Conservation (phyloP, 2,329 filamentous ascomycete species). For the Fusarium sp. region DNA sequence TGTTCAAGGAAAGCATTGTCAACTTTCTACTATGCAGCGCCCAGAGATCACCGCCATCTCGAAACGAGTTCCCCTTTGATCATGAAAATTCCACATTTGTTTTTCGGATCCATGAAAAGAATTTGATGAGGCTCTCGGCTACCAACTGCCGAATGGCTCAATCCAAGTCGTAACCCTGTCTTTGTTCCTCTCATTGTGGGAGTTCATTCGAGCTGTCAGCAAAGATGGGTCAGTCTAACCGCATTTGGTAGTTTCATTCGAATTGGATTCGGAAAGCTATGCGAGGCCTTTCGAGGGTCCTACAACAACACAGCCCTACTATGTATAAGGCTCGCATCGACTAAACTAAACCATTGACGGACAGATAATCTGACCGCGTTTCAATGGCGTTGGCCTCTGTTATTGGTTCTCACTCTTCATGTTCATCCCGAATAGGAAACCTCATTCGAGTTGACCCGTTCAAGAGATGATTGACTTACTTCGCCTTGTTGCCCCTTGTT, state of each 20-base stretch:
- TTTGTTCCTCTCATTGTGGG: not conserved
- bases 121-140: not conserved
- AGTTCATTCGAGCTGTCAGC: slow-evolving; percentile 21
- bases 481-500: not conserved
- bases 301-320: slow-evolving; percentile 35
- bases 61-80: not conserved
- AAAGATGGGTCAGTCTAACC: slow-evolving; percentile 1
- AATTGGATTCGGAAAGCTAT: slow-evolving; percentile 40
- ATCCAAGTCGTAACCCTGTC: not conserved
- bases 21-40: not conserved
- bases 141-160: not conserved
- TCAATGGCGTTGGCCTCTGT: not conserved
- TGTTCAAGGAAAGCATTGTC: not conserved
- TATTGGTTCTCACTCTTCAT: slow-evolving; percentile 15
- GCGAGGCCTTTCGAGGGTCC: slow-evolving; percentile 32
- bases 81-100: not conserved
- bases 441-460: slow-evolving; percentile 32
- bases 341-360: not conserved
- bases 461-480: not conserved
- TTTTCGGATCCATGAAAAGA: not conserved
- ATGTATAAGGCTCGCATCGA: slow-evolving; percentile 15
- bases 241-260: slow-evolving; percentile 42
- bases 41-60: not conserved
- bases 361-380: slow-evolving; percentile 16
- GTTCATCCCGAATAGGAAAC: slow-evolving; percentile 30